Base-by-base conservation (phyloP, 352 stramenopile genomes). In the Pythium phragmiticola region DNA sequence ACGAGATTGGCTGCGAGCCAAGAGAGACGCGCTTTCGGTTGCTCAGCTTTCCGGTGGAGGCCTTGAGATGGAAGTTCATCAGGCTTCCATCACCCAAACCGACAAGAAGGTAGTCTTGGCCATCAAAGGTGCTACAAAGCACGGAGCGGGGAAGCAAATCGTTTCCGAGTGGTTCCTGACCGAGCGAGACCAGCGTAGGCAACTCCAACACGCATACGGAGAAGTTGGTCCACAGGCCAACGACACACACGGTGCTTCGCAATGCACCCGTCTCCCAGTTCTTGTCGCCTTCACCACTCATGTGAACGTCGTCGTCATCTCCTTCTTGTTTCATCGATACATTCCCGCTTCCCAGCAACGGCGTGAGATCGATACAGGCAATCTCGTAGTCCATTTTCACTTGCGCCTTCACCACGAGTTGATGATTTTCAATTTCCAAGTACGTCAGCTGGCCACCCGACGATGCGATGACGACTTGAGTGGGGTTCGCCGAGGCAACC, bases 61-160 rank as follows among this genome's bases (percentile, higher is more conserved):
- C 51, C 26, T 90, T 76, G 33, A 98, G 63, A n/a, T 89, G 73
- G 71, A 97, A 98, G 56, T 94, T 98, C 55, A 98, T 87, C 9
- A 99, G 70, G 68, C 84, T 96, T 17, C 97, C 97, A 70, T 99
- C 96, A 17, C 97, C 97, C n/a, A 99, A 79, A 52, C 96, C 97
- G 14, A 99, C 91, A 26, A 99, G 82, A 21, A 99, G 63, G 65
- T 98, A 98, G 64, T 95, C 68, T 42, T 90, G 72, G 28, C 71
- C 75, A 53, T 96, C 89, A 49, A 95, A 93, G 9, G 84, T 89
- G 54, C 92, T 92, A 67, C 90, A 89, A 26, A 98, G 66, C 23
- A 98, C 83, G 7, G 88, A 96, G 39, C 94, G 83, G 1, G 91
- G 88, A 49, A 98, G 78, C 17, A 94, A 50, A 50, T 95, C 84